phyloP scores from a whole-genome alignment of 805 yeast genomes.

The Starmerella sp. region DNA sequence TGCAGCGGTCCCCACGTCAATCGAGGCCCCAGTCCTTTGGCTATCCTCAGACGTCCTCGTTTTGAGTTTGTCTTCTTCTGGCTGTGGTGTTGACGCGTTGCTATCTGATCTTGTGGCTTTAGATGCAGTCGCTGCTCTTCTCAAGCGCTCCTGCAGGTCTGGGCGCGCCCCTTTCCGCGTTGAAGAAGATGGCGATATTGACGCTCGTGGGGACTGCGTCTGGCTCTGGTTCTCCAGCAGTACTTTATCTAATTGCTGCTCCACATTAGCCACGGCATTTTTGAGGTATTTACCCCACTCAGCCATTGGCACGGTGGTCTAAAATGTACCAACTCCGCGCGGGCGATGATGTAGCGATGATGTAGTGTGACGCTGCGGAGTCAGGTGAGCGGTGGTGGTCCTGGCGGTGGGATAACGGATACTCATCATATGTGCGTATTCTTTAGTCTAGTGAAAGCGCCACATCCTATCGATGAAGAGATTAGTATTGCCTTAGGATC shows the following conservation, averaged over 20 bases:
- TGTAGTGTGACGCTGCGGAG: not conserved
- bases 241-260: conserved; percentile 33
- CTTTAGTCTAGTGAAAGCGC: too few relatives aligned
- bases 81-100: not conserved
- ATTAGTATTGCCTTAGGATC: conserved; percentile 19
- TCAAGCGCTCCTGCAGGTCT: conserved; percentile 75
- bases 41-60: not conserved
- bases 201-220: not conserved
- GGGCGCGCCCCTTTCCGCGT: conserved; percentile 32
- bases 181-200: not conserved
- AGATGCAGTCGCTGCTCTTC: conserved; percentile 52
- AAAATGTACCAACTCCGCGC: not conserved
- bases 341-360: not conserved
- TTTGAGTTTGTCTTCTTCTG: not conserved
- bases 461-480: too few relatives aligned
- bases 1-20: too few relatives aligned
- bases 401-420: not conserved
- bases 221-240: conserved; percentile 23
- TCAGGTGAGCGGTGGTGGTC: not conserved
- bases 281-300: conserved; percentile 29
- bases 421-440: too few relatives aligned
- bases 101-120: not conserved
- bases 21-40: too few relatives aligned
- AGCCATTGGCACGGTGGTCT: conserved; percentile 15
- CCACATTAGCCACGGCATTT: conserved; percentile 35